These are phyloP conservation scores for Elongisporangium anandrum DNA, from an alignment of 352 stramenopile species.

Conservation along the genomic window DNA sequence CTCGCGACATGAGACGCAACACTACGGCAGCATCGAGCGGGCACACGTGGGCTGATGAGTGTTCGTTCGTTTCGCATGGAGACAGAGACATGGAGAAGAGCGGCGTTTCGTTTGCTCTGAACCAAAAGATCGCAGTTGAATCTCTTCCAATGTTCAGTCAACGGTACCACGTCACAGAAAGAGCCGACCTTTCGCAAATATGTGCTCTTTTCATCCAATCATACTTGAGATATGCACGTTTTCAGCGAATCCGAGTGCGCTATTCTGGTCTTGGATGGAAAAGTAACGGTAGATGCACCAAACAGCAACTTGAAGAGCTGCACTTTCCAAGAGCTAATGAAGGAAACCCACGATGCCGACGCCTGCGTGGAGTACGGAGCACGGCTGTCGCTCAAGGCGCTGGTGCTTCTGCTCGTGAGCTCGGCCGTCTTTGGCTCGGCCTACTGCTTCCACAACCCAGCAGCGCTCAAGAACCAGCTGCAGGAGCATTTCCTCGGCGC, in stretches of 20 bases:
- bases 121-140: neutral
- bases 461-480: slow-evolving; percentile 56
- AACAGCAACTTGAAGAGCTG: neutral
- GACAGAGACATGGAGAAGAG: neutral
- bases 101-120: neutral
- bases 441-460: slow-evolving; percentile 65
- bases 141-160: too few species aligned
- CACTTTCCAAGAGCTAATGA: neutral
- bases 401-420: slow-evolving; percentile 50
- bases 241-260: neutral
- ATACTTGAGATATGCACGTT: too few species aligned
- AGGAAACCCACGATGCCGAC: neutral
- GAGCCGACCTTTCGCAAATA: neutral
- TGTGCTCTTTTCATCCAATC: neutral
- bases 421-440: slow-evolving; percentile 46
- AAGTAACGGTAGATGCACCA: neutral
- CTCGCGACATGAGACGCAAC: neutral
- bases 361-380: neutral
- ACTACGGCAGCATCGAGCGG: neutral
- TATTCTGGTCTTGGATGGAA: neutral
- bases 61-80: neutral
- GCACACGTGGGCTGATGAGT: neutral
- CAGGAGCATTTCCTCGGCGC: slow-evolving; percentile 42
- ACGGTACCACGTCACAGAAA: neutral
- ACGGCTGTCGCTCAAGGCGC: slow-evolving; percentile 11